Evolutionary conservation across 2,329 filamentous ascomycete species (phyloP).

Genomic region (Aspergillus unguis): DNA sequence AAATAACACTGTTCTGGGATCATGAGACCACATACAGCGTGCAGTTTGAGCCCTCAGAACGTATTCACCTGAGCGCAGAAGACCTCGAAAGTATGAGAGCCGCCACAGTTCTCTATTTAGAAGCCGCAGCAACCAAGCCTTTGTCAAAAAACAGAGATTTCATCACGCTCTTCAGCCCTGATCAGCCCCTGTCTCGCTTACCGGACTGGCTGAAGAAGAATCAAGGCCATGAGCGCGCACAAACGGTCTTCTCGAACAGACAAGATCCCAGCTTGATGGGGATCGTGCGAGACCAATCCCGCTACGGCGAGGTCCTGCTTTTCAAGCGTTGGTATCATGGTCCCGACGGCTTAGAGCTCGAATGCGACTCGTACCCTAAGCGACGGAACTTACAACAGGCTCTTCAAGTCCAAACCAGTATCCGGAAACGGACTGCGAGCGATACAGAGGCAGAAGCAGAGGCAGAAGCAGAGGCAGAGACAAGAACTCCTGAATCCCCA

Average conservation of each 20-base stretch:
- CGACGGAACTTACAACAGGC: slow-evolving; percentile 25
- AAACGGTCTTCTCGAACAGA: slow-evolving; percentile 21
- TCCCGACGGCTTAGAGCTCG: slow-evolving; percentile 19
- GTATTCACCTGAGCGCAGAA: slow-evolving; percentile 12
- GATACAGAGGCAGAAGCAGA: too few species aligned
- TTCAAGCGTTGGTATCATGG: slow-evolving; percentile 26
- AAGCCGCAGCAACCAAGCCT: slow-evolving; percentile 18
- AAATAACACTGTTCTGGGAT: slow-evolving; percentile 31
- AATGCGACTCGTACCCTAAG: slow-evolving; percentile 26
- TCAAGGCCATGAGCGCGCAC: slow-evolving; percentile 20
- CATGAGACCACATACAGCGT: slow-evolving; percentile 20
- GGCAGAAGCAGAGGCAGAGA: too few species aligned
- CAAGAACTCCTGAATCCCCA: not conserved
- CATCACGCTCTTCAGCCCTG: slow-evolving; percentile 27
- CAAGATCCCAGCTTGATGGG: slow-evolving; percentile 11
- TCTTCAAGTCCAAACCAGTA: not conserved
- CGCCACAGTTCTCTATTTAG: slow-evolving; percentile 26
- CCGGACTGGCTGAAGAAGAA: slow-evolving; percentile 21
- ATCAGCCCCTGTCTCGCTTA: slow-evolving; percentile 16
- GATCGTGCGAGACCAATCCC: slow-evolving; percentile 27
- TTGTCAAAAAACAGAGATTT: slow-evolving; percentile 19
- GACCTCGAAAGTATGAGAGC: slow-evolving; percentile 33
- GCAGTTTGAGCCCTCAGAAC: slow-evolving; percentile 16
- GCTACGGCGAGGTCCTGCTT: slow-evolving; percentile 23
- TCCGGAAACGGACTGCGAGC: too few species aligned